Evolutionary conservation across 164 flowering plant species (phyloP), one percentile per base, ranked within the genome.

Genomic region (Pachysandra terminalis): DNA sequence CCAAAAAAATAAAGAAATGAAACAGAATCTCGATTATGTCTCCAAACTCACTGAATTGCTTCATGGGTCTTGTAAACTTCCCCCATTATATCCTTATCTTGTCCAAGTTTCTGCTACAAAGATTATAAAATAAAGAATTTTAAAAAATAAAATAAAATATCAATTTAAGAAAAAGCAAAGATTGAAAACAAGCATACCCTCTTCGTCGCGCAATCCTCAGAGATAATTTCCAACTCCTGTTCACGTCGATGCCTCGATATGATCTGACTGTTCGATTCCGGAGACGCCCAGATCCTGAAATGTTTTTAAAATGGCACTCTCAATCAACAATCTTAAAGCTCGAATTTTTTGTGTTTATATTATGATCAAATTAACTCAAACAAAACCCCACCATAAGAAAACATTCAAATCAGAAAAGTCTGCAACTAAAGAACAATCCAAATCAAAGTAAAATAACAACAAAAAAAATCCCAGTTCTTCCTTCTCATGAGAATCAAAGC

Each of bases 41-140:
- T 61, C 21, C 19, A 26, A 26, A 82, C 96, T 89, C 78, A 91
- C 98, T 87, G 82, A 63, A 95, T 88, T 48, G 96, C 57, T 53
- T 52, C 48, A 19, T 65, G 68, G 68, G 59, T 65, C 21, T 54
- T 19, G 25, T 53, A 10, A 53, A 53, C 48, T 25, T 51, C 59
- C 16, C 59, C 68, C 68, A 53, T 28, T 9, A 54, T 3, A 35
- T 54, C 59, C 48, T n/a, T 65, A 28, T 65, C 59, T 26, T 28
- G 48, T 32, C 26, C 26, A 53, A n/a, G 19, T 45, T 28, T 53
- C 68, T 65, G 68, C 27, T 19, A 19, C 7, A 52, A 21, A 52
- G 8, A 52, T 45, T 5, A 52, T 7, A 52, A 52, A 19, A 16
- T 13, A 2, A 19, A 6, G 53, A 6, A 3, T 9, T 2, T 2